Percentiles rank a stretch among this genome's conserved stretches.
phyloP scores from a whole-genome alignment of 345 rosid genomes.

The Salix viminalis region DNA sequence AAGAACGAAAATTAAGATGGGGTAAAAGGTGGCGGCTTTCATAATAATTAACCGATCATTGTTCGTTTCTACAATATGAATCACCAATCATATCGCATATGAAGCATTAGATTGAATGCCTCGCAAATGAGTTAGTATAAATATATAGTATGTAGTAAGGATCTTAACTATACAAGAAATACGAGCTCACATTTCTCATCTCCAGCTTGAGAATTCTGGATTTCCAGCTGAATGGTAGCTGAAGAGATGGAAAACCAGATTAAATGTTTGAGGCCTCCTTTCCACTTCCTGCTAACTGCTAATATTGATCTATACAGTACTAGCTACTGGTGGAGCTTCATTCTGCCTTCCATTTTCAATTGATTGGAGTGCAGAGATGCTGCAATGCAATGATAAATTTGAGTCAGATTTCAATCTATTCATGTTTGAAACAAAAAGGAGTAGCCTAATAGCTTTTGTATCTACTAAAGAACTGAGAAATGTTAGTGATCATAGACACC shows the following conservation, averaged over 20 bases:
- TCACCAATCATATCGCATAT: conserved; percentile 26
- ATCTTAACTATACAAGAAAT: conserved; percentile 11
- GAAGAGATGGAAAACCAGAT: conserved; percentile 33
- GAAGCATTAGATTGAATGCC: conserved; percentile 26
- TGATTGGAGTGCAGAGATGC: conserved; percentile 56
- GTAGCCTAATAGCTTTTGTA: not conserved
- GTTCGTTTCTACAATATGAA: conserved; percentile 31
- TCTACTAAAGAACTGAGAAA: not conserved
- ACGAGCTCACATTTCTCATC: conserved; percentile 20
- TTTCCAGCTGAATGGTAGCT: conserved; percentile 16
- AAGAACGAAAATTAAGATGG: not conserved
- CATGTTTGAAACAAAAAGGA: not conserved
- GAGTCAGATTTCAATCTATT: not conserved
- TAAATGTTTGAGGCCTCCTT: conserved; percentile 24
- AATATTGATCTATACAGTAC: conserved; percentile 37
- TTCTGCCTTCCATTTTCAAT: conserved; percentile 37
- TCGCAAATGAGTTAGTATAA: conserved; percentile 25
- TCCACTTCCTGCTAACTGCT: conserved; percentile 36
- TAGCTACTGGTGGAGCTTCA: conserved; percentile 20
- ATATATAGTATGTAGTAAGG: not conserved
- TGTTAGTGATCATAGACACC: not conserved
- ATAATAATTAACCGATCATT: conserved; percentile 19
- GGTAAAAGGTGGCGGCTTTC: conserved; percentile 1
- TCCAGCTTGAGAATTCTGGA: conserved; percentile 23
- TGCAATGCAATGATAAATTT: conserved; percentile 5